Evolutionary conservation across 2,329 filamentous ascomycete genomes (phyloP), one percentile per base, ranked within the genome.

Genomic region (Aureobasidium sp.): DNA sequence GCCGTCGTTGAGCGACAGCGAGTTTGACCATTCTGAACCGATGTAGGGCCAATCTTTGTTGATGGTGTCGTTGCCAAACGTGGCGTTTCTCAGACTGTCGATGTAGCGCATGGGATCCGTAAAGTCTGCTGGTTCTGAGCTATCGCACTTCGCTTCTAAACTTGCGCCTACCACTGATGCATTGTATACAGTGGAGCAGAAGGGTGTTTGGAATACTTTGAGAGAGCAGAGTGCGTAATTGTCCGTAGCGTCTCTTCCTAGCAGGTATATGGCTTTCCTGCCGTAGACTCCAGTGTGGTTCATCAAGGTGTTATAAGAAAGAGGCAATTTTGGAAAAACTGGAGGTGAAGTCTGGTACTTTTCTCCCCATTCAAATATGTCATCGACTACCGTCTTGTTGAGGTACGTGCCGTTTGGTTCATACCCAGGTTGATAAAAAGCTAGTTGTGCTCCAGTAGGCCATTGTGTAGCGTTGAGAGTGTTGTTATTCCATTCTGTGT

Each of bases 151-250:
- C 0, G 85, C 82, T 36, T 74, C 76, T 71, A 93, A 79, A 10
- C 74, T 75, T 0, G 84, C 85, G 1, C 88, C 87, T 1, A 71
- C 75, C 1, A 70, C 71, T 6, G 74, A 76, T 0, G 76, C 78
- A 44, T 75, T 74, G 64, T 79, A 80, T 4, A 68, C 67, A 0
- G 89, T 92, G 0, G 84, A 87, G 71, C 90, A 94, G 13, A 81
- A 76, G 0, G 86, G 79, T 0, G 87, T 85, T 1, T 85, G 71
- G 66, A 84, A 86, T 0, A 84, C 87, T 26, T 82, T 81, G 15
- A 92, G 71, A 46, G 86, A 79, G 69, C 89, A 94, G 0, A 94
- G 74, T 0, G 86, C 84, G 69, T 87, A 92, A 6, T 66, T 62
- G 5, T 1, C 68, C 67, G 29, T 70, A 68, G 47, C 69, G 65